Evolutionary conservation across 257 asterid genomes (phyloP).

Genomic region (Jacaranda mimosifolia): DNA sequence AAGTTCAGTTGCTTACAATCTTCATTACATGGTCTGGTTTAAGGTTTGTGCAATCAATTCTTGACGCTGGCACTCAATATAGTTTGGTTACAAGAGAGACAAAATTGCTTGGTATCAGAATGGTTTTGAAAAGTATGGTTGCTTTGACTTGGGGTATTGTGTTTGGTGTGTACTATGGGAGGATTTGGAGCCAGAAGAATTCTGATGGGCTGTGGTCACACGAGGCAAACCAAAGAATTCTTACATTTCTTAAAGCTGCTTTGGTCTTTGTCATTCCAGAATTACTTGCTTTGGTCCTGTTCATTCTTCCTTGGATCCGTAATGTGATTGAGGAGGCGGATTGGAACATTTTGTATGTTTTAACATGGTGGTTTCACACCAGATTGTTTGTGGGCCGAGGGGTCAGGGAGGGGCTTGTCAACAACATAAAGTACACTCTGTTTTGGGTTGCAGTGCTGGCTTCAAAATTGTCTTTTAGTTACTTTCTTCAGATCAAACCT

Average conservation of each 20-base stretch:
- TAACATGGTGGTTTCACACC: slow-evolving; percentile 92
- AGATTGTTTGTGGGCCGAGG: slow-evolving; percentile 89
- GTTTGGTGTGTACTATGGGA: slow-evolving; percentile 79
- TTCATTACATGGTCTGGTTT: slow-evolving; percentile 94
- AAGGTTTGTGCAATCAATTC: slow-evolving; percentile 83
- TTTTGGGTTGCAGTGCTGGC: slow-evolving; percentile 78
- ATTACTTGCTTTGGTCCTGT: slow-evolving; percentile 72
- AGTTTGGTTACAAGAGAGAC: slow-evolving; percentile 86
- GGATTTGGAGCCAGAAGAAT: slow-evolving; percentile 87
- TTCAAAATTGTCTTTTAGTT: slow-evolving; percentile 80
- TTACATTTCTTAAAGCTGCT: slow-evolving; percentile 75
- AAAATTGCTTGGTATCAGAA: slow-evolving; percentile 76
- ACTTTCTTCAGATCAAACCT: slow-evolving; percentile 86
- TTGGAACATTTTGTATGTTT: slow-evolving; percentile 62
- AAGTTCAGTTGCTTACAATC: slow-evolving; percentile 78
- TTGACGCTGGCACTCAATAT: slow-evolving; percentile 98
- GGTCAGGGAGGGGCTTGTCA: slow-evolving; percentile 88
- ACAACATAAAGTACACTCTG: slow-evolving; percentile 69
- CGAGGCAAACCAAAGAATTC: slow-evolving; percentile 73
- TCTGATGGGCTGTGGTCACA: slow-evolving; percentile 74
- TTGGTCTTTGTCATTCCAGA: slow-evolving; percentile 77
- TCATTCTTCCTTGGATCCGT: slow-evolving; percentile 84
- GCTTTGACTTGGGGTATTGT: slow-evolving; percentile 79
- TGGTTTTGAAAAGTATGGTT: slow-evolving; percentile 86
- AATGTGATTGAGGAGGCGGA: slow-evolving; percentile 76